A percentile compares a stretch with the other conserved stretches of the same genome.
phyloP scores from a whole-genome alignment of 1,284 basidiomycete genomes.

The Fomitopsis pinicola region DNA sequence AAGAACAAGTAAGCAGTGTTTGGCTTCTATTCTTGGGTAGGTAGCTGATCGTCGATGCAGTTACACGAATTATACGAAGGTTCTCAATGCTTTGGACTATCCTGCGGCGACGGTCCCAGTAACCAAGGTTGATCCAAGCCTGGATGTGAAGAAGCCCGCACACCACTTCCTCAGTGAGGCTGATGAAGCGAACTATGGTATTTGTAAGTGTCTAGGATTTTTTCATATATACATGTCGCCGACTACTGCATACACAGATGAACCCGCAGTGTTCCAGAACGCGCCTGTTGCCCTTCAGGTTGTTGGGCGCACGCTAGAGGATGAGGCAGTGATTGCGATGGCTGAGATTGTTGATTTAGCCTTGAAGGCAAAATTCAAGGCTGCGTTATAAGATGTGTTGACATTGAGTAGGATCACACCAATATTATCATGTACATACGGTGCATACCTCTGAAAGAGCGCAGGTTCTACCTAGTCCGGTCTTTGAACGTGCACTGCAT shows the following conservation, averaged over 20 bases:
- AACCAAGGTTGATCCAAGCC: conserved; percentile 30
- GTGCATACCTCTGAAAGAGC: too few species aligned
- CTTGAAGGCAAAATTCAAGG: conserved; percentile 12
- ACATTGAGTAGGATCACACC: background rate
- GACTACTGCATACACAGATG: conserved; percentile 27
- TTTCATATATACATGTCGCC: background rate
- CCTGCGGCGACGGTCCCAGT: conserved; percentile 42
- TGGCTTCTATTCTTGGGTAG: background rate
- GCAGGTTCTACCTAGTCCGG: too few species aligned
- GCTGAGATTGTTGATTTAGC: conserved; percentile 34
- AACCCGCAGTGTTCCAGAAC: conserved; percentile 37
- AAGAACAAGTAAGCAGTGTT: conserved; percentile 25
- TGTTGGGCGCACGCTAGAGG: conserved; percentile 44
- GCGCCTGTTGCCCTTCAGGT: conserved; percentile 50
- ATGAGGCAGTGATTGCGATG: conserved; percentile 46
- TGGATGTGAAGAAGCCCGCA: conserved; percentile 26
- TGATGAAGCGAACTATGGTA: conserved; percentile 40
- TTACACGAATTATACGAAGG: conserved; percentile 20
- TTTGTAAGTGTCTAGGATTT: conserved; percentile 32
- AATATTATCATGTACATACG: too few species aligned
- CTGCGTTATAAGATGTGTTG: background rate
- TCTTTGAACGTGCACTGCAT: too few species aligned
- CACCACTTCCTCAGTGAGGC: conserved; percentile 32
- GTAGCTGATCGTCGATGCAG: conserved; percentile 4
- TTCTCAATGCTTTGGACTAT: conserved; percentile 35